A percentile compares a stretch with the other conserved stretches of the same genome.
Conservation (phyloP, 2,329 filamentous ascomycete genomes). For the Elsinoe arachidis region DNA sequence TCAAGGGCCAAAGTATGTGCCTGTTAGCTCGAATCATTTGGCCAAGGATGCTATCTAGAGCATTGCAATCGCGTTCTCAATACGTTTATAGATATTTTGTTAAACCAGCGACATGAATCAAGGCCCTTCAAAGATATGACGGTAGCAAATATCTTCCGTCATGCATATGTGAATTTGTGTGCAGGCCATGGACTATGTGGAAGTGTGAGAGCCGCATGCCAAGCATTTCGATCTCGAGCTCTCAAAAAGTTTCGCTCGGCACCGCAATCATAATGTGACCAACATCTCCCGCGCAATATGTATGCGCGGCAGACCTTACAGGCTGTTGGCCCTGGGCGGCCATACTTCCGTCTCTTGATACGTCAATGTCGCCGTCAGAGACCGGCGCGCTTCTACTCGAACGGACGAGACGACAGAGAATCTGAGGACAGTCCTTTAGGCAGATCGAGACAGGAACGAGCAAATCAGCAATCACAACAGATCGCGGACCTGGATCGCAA, state of each 20-base stretch:
- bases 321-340: conserved; percentile 9
- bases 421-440: not conserved
- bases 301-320: conserved; percentile 10
- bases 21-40: conserved; percentile 1
- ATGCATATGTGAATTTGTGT: not conserved
- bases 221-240: conserved; percentile 3
- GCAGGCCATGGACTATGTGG: not conserved
- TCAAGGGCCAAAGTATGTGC: conserved; percentile 10
- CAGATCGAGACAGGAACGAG: not conserved
- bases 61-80: not conserved
- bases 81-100: not conserved
- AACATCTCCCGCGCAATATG: not conserved
- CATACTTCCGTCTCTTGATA: not conserved
- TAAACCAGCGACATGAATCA: too few species aligned
- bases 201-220: not conserved
- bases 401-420: not conserved
- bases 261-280: not conserved
- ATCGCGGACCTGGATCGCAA: not conserved
- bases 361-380: conserved; percentile 8
- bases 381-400: conserved; percentile 1
- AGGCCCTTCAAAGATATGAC: too few species aligned
- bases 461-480: not conserved
- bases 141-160: too few species aligned
- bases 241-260: not conserved
- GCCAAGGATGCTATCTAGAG: not conserved